Evolutionary conservation across 257 asterid species (phyloP).

Genomic region (Osmanthus fragrans): DNA sequence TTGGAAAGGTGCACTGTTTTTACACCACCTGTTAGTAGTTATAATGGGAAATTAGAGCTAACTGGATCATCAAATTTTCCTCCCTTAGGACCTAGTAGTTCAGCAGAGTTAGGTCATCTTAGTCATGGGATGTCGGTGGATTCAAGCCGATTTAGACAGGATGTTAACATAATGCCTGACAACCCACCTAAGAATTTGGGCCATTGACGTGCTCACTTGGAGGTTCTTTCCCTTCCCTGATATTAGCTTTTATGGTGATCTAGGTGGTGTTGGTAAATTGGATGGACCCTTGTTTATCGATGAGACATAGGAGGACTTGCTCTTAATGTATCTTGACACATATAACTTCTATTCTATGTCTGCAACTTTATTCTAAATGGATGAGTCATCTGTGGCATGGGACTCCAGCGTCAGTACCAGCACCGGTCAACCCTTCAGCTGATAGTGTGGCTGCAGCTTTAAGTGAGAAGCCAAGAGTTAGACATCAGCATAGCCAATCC

Average conservation of each 20-base stretch:
- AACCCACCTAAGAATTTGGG: slow-evolving; percentile 82
- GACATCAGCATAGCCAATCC: slow-evolving; percentile 56
- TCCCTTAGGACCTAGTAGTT: slow-evolving; percentile 58
- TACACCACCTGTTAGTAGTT: slow-evolving; percentile 56
- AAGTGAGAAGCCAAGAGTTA: slow-evolving; percentile 61
- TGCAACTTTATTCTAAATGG: slow-evolving; percentile 64
- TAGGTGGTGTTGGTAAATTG: slow-evolving; percentile 61
- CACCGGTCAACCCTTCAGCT: slow-evolving; percentile 22
- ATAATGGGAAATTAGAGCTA: slow-evolving; percentile 43
- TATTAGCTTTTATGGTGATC: too few relatives aligned
- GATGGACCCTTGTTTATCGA: slow-evolving; percentile 84
- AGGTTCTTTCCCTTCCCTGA: too few relatives aligned
- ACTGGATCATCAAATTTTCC: slow-evolving; percentile 58
- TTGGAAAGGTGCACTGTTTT: slow-evolving; percentile 68
- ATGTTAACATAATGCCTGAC: slow-evolving; percentile 85
- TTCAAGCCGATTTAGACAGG: slow-evolving; percentile 64
- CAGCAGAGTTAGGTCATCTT: slow-evolving; percentile 57
- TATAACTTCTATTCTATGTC: slow-evolving; percentile 77
- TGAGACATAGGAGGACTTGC: slow-evolving; percentile 77
- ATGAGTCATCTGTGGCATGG: slow-evolving; percentile 54
- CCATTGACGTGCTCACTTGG: background rate
- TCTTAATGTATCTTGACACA: slow-evolving; percentile 80
- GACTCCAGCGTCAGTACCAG: background rate
- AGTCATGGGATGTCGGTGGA: slow-evolving; percentile 48
- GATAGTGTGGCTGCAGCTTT: slow-evolving; percentile 35